Conservation (phyloP, 2,329 filamentous ascomycete genomes). For the Lasiodiplodia sp. region DNA sequence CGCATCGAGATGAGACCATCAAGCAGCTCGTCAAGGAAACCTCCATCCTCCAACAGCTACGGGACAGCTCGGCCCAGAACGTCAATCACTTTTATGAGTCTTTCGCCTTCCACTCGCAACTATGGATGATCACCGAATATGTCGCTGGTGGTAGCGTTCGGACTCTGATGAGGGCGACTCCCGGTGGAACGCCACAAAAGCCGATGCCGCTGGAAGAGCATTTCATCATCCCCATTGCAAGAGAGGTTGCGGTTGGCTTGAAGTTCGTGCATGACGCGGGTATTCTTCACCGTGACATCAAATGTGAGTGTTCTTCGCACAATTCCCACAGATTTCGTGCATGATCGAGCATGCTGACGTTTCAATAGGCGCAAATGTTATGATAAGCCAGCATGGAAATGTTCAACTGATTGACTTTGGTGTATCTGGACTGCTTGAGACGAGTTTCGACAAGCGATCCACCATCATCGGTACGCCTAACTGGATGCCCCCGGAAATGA, state of each 20-base stretch:
- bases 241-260: conserved; percentile 68
- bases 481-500: conserved; percentile 81
- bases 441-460: conserved; percentile 76
- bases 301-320: conserved; percentile 52
- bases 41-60: conserved; percentile 73
- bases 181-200: conserved; percentile 37
- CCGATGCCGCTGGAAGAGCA: conserved; percentile 62
- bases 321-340: not conserved
- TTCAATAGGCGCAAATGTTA: conserved; percentile 71
- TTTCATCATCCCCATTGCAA: conserved; percentile 69
- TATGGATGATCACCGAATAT: conserved; percentile 91
- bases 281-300: conserved; percentile 71
- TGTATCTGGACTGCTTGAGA: conserved; percentile 79
- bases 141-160: conserved; percentile 83
- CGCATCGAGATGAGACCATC: conserved; percentile 39
- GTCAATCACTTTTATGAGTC: conserved; percentile 84
- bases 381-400: conserved; percentile 77
- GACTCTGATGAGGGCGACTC: conserved; percentile 59
- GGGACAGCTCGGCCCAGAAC: conserved; percentile 80
- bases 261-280: conserved; percentile 71
- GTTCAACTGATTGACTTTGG: conserved; percentile 88
- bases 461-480: conserved; percentile 84
- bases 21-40: conserved; percentile 62
- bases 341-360: not conserved
- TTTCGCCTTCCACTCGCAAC: conserved; percentile 76